Evolutionary conservation across 2,329 filamentous ascomycete species (phyloP), one percentile per base, ranked within the genome.

Genomic region (Ophiostoma tasmaniense): DNA sequence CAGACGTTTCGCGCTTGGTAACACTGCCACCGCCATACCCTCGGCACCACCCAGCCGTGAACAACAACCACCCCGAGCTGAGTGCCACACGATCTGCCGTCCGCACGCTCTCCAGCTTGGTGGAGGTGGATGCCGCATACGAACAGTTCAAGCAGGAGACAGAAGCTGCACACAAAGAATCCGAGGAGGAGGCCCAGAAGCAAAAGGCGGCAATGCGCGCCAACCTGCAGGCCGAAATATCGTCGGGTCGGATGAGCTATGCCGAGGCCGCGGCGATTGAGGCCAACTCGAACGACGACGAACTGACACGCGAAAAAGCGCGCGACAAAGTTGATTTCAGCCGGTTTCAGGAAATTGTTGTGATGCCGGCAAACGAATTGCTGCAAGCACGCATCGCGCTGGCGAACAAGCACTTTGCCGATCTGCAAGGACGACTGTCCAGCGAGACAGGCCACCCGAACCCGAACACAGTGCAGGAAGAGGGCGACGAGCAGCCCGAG

Each of bases 21-120:
- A 97, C 95, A 0, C 83, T 99, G 37, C 95, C 95, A 10, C 95
- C 95, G 1, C 91, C 95, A 1, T 98, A 96, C 77, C 95, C 95
- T 1, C 89, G 94, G 8, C 94, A 98, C 75, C 90, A 98, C 74
- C 95, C 95, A 10, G 95, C 95, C 0, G 91, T 98, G 20, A 97
- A 96, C 77, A 99, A 98, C 75, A 96, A 87, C 73, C 95, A 99
- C 75, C 95, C 95, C 0, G 90, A 96, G 72, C 84, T 99, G n/a
- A 85, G 89, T 0, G 84, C 87, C 1, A 93, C 91, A 64, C 88
- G 95, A 66, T 87, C 84, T 2, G 85, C 88, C 0, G 90, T 97
- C 25, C 87, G 93, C 17, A 83, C 84, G 1, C 80, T 97, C 55
- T 90, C 89, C 67, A 89, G 95, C 73, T 80, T 97, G 66, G 83